Evolutionary conservation across 2,329 filamentous ascomycete genomes (phyloP).

Genomic region (Hypoxylon sp.): DNA sequence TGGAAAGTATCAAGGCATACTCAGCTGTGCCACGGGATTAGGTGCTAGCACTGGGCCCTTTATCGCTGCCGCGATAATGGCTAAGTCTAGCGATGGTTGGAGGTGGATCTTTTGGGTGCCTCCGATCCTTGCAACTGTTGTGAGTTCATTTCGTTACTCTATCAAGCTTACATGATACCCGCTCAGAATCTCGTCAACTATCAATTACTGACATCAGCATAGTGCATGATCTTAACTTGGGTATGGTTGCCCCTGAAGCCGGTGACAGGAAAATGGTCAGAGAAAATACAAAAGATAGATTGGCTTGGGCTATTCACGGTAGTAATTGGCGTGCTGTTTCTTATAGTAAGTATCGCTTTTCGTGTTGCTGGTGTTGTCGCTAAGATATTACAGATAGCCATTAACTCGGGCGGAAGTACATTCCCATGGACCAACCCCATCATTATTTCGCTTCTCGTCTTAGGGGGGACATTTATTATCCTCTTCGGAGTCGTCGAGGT

Average conservation of each 20-base stretch:
- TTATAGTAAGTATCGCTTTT: conserved; percentile 30
- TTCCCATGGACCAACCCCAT: conserved; percentile 43
- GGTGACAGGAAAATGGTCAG: conserved; percentile 30
- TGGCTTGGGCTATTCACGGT: conserved; percentile 45
- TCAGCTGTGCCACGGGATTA: conserved; percentile 45
- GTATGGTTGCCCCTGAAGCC: conserved; percentile 42
- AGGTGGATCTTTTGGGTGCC: conserved; percentile 49
- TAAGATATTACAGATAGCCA: conserved; percentile 42
- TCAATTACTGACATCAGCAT: conserved; percentile 4
- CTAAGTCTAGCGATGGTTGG: conserved; percentile 34
- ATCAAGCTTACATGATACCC: neutral
- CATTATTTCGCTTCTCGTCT: conserved; percentile 35
- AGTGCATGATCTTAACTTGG: conserved; percentile 31
- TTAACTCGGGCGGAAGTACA: conserved; percentile 47
- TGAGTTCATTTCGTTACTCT: conserved; percentile 2
- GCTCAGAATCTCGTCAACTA: neutral
- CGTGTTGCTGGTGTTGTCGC: neutral
- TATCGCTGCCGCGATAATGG: conserved; percentile 43
- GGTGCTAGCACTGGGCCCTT: conserved; percentile 50
- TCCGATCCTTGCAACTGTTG: conserved; percentile 36
- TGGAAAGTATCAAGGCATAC: conserved; percentile 56
- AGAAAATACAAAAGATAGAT: conserved; percentile 47
- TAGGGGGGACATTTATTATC: conserved; percentile 39
- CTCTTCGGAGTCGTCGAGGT: conserved; percentile 42
- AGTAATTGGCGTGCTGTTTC: conserved; percentile 37